These are phyloP conservation scores for Alternaria solani DNA, from an alignment of 2,329 filamentous ascomycete genomes.

Conservation along the genomic window DNA sequence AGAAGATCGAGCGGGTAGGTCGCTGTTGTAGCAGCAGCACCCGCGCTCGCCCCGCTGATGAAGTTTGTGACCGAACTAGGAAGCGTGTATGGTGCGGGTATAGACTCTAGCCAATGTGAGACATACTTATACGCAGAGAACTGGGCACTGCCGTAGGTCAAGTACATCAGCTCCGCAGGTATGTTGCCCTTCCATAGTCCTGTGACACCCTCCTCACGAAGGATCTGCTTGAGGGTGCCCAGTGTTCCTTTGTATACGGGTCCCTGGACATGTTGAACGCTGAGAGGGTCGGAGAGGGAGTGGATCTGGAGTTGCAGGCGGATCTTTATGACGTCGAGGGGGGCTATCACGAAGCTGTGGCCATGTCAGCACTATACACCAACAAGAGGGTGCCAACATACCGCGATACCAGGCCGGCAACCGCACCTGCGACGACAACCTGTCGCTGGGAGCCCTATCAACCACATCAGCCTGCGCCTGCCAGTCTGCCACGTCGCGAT, in stretches of 20 bases:
- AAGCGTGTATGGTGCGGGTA: slow-evolving; percentile 58
- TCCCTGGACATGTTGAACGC: slow-evolving; percentile 58
- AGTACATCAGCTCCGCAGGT: slow-evolving; percentile 91
- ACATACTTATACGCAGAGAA: slow-evolving; percentile 86
- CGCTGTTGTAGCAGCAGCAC: slow-evolving; percentile 78
- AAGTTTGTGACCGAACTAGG: slow-evolving; percentile 79
- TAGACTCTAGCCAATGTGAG: slow-evolving; percentile 69
- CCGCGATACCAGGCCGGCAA: slow-evolving; percentile 88
- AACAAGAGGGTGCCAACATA: slow-evolving; percentile 50
- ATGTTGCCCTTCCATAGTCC: slow-evolving; percentile 98
- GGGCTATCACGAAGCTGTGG: slow-evolving; percentile 85
- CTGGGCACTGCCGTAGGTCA: slow-evolving; percentile 87
- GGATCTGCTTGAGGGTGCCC: slow-evolving; percentile 77
- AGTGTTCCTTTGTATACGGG: slow-evolving; percentile 77
- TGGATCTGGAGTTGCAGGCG: slow-evolving; percentile 92
- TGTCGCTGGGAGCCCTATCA: slow-evolving; percentile 70
- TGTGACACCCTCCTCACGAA: slow-evolving; percentile 81
- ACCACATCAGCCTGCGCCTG: slow-evolving; percentile 6
- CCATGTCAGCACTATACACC: slow-evolving; percentile 9
- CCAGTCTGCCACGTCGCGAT: background rate
- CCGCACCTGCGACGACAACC: slow-evolving; percentile 70
- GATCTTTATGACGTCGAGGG: slow-evolving; percentile 98
- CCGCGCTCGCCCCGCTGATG: slow-evolving; percentile 81
- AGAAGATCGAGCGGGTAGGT: slow-evolving; percentile 96
- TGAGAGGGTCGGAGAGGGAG: slow-evolving; percentile 76